Percentiles rank a stretch among this genome's conserved stretches.
These are phyloP conservation scores for Mytilinidion resinicola DNA, from an alignment of 495 filamentous ascomycete species.

Conservation along the genomic window DNA sequence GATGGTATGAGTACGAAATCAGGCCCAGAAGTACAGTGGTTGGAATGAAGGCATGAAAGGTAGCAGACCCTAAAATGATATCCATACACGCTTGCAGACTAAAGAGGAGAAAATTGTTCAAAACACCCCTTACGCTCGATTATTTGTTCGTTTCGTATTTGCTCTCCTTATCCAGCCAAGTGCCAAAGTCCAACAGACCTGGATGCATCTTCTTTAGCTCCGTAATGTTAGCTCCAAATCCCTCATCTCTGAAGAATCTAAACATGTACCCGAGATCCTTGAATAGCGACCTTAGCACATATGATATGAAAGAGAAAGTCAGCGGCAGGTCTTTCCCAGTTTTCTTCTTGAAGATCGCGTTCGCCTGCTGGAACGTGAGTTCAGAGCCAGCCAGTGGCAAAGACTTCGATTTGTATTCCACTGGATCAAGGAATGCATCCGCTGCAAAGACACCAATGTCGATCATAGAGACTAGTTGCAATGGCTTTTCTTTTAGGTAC, in stretches of 20 bases:
- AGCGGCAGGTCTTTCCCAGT: constrained; percentile 45
- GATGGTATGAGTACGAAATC: too few species aligned
- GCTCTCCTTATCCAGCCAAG: constrained; percentile 57
- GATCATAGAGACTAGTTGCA: constrained; percentile 52
- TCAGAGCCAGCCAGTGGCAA: constrained; percentile 57
- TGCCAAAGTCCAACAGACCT: constrained; percentile 50
- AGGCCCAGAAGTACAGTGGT: too few species aligned
- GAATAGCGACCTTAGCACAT: constrained; percentile 39
- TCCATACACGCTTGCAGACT: too few species aligned
- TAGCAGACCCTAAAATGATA: too few species aligned
- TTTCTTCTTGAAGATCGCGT: constrained; percentile 44
- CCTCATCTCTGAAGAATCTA: constrained; percentile 55
- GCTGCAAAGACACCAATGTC: constrained; percentile 64
- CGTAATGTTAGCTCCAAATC: constrained; percentile 54
- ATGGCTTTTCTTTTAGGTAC: constrained; percentile 41
- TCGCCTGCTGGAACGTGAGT: constrained; percentile 46
- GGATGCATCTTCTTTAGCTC: constrained; percentile 47
- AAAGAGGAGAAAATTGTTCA: too few species aligned
- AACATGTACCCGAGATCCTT: constrained; percentile 58
- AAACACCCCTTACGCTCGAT: too few species aligned
- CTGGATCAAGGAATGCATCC: constrained; percentile 50
- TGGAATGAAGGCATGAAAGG: too few species aligned
- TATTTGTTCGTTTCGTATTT: neutral
- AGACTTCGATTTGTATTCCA: constrained; percentile 41
- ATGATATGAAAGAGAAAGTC: constrained; percentile 31